Base-by-base conservation (phyloP, 2,329 filamentous ascomycete species). In the Gliomastix tumulicola region DNA sequence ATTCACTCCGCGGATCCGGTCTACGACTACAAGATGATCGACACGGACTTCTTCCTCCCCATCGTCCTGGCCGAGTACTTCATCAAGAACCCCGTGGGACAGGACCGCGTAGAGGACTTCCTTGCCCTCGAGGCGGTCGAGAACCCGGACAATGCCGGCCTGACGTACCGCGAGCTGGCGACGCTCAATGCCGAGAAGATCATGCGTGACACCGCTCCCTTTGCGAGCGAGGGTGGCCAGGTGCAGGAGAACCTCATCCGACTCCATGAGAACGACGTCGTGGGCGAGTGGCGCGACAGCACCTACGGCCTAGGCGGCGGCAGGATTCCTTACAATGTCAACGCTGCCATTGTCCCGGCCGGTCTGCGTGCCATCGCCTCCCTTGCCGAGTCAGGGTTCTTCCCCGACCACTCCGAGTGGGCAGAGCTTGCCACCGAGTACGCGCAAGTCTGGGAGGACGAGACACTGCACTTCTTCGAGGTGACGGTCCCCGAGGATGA, bases 261-360 rank as follows among this genome's bases (percentile, higher is more conserved):
- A 40, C 60, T 83, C 1, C 76, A 75, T 40, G 48, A 68, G 0
- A 66, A 59, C 7, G 55, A 79, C 41, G 43, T 65, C 1, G 74
- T 80, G 0, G 79, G 79, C 0, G 59, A 83, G 49, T 83, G 78
- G 79, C 65, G 79, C 33, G 79, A 83, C 43, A 77, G 71, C 13
- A 66, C 59, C 2, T 71, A 71, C 34, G 77, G 79, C 12, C 51
- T 82, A 12, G 79, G 74, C 2, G 75, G 75, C 22, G 78, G 75
- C 3, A 65, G 71, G 1, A 74, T 80, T n/a, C 77, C 79, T 0
- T 82, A 77, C 48, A 70, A 82, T 42, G 77, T 82, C 18, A 83
- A 82, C 46, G 74, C 74, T 1, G 78, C 74, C 1, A 60, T 83
- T 0, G 73, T 72, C 0, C 79, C 79, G 1, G 77, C 79, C 3